Evolutionary conservation across 2,329 filamentous ascomycete species (phyloP).

Genomic region (Venturia pyrina): DNA sequence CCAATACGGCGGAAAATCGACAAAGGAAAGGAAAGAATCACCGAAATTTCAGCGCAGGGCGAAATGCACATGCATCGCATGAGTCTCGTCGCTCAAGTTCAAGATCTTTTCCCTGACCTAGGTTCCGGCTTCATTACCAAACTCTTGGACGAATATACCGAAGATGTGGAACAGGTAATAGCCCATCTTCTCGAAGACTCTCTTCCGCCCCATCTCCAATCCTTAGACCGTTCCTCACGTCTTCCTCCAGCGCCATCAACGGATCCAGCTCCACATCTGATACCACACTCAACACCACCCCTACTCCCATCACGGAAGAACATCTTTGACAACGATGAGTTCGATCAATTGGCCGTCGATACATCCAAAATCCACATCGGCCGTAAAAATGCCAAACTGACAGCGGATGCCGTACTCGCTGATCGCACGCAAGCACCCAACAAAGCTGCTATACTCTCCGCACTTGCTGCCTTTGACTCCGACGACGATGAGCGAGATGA

Average conservation of each 20-base stretch:
- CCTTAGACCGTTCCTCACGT: constrained; percentile 53
- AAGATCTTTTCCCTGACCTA: constrained; percentile 84
- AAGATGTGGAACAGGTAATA: constrained; percentile 70
- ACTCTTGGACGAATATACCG: constrained; percentile 67
- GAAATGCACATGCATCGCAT: constrained; percentile 68
- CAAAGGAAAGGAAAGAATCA: constrained; percentile 52
- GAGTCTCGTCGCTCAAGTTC: constrained; percentile 80
- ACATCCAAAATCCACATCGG: constrained; percentile 67
- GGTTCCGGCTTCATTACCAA: constrained; percentile 73
- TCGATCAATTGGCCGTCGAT: constrained; percentile 60
- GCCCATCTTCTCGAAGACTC: constrained; percentile 72
- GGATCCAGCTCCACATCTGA: constrained; percentile 32
- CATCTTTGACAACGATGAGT: constrained; percentile 69
- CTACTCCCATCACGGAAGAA: constrained; percentile 53
- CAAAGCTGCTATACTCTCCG: constrained; percentile 81
- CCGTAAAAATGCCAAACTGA: constrained; percentile 52
- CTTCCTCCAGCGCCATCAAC: constrained; percentile 26
- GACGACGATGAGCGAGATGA: constrained; percentile 97
- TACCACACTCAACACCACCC: constrained; percentile 48
- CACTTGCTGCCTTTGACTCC: constrained; percentile 78
- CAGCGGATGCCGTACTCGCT: constrained; percentile 61
- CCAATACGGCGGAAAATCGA: constrained; percentile 48
- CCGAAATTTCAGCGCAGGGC: constrained; percentile 26
- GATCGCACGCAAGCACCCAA: constrained; percentile 56
- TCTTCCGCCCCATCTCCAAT: constrained; percentile 57